phyloP scores from a whole-genome alignment of 495 filamentous ascomycete species.

The Podospora pseudopauciseta region DNA sequence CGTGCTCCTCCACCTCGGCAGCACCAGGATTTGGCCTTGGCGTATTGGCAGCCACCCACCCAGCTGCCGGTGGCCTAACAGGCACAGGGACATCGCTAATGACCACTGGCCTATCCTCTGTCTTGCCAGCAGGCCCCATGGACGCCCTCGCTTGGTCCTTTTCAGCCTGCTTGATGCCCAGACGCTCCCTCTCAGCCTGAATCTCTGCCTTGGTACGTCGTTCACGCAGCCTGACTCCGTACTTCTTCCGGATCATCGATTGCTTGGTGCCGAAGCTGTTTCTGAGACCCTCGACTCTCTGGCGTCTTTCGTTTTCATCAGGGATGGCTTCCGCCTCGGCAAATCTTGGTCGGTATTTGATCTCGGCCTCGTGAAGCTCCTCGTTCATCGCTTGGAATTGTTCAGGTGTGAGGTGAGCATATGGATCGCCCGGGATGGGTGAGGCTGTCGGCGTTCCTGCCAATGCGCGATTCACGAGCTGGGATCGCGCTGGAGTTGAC shows the following conservation, averaged over 20 bases:
- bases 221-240: conserved; percentile 45
- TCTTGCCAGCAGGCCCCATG: not conserved
- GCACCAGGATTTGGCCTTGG: conserved; percentile 14
- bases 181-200: conserved; percentile 37
- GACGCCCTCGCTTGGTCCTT: conserved; percentile 17
- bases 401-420: conserved; percentile 35
- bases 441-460: conserved; percentile 14
- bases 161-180: conserved; percentile 33
- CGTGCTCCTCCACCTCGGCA: conserved; percentile 24
- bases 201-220: conserved; percentile 44
- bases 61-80: not conserved
- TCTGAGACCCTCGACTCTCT: conserved; percentile 39
- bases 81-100: not conserved
- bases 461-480: not conserved
- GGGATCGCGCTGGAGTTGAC: conserved; percentile 17
- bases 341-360: conserved; percentile 36
- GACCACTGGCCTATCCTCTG: not conserved
- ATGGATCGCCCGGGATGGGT: conserved; percentile 34
- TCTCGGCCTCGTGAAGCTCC: conserved; percentile 39
- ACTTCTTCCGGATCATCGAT: conserved; percentile 48
- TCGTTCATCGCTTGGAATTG: conserved; percentile 28
- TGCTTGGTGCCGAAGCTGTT: conserved; percentile 49
- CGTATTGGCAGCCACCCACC: not conserved
- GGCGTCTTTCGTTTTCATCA: conserved; percentile 33
- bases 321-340: conserved; percentile 35